Base-by-base conservation (phyloP, 805 yeast genomes). In the Starmerella geochares region DNA sequence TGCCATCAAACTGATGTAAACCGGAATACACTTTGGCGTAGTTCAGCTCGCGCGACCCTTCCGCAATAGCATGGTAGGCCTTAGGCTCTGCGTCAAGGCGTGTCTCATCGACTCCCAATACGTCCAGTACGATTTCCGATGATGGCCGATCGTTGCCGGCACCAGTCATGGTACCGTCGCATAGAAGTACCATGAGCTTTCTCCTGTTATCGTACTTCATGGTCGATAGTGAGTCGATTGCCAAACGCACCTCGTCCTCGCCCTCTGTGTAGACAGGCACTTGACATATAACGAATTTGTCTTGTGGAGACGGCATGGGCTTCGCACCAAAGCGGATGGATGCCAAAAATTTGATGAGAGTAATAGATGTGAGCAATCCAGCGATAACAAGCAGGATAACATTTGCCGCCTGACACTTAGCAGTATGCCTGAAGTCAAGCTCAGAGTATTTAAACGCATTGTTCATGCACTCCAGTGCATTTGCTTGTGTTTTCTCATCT, bases 1-100 rank as follows among this genome's bases (percentile, higher is more conserved):
- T 65, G 50, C 79, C 82, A 54, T 74, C 73, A 55, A 70, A 69
- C 54, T 77, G 78, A 60, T 78, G 78, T 51, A 78, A 69, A 0
- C 83, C 83, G n/a, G 79, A 75, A 55, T 77, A 78, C 3, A 77
- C 77, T 61, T 77, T 76, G 40, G 78, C 83, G 70, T 72, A 74
- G 60, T 78, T 78, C 56, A 77, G 77, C 60, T 78, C 77, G 60
- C 73, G 72, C 10, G 74, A 61, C 49, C 81, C 82, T 58, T 74
- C 81, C 13, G 80, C 81, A 46, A 78, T 78, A 6, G 80, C 76
- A 43, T 75, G 76, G 58, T 76, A 78, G 4, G 61, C 58, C 28
- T 49, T 48, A 2, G 80, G 73, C 54, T 72, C 61, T 3, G 77
- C 67, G 53, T 75, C 67, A 14, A 77, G 78, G 24, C 75, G 76